Evolutionary conservation across 306 rosid genomes (phyloP).

Genomic region (Castanopsis chinensis): DNA sequence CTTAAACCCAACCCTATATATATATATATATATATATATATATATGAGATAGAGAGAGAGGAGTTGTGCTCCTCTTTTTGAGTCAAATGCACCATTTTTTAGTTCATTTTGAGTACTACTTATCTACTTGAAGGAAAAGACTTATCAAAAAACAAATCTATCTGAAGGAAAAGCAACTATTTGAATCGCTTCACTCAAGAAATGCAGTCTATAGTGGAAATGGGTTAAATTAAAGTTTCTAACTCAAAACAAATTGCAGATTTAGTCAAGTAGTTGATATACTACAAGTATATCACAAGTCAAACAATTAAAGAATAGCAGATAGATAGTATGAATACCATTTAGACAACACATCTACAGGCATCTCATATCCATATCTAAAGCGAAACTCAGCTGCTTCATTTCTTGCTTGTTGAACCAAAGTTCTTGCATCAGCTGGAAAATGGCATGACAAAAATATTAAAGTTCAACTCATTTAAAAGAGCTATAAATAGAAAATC

Average conservation of each 20-base stretch:
- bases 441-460: conserved; percentile 15
- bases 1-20: too few species aligned
- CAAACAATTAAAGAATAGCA: neutral
- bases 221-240: neutral
- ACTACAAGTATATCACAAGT: neutral
- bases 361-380: conserved; percentile 93
- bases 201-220: neutral
- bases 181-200: neutral
- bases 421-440: conserved; percentile 96
- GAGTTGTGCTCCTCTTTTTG: neutral
- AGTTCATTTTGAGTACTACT: neutral
- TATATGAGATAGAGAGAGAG: too few species aligned
- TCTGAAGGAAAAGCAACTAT: neutral
- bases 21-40: too few species aligned
- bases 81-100: neutral
- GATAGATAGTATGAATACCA: conserved; percentile 42
- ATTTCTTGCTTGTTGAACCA: conserved; percentile 96
- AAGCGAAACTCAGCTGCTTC: conserved; percentile 99
- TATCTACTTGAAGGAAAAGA: neutral
- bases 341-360: conserved; percentile 81
- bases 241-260: neutral
- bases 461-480: neutral
- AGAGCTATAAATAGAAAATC: neutral
- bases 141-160: too few species aligned
- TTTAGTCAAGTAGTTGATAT: neutral